These are phyloP conservation scores for Emydomyces testavorans DNA, from an alignment of 2,329 filamentous ascomycete genomes.

Conservation along the genomic window DNA sequence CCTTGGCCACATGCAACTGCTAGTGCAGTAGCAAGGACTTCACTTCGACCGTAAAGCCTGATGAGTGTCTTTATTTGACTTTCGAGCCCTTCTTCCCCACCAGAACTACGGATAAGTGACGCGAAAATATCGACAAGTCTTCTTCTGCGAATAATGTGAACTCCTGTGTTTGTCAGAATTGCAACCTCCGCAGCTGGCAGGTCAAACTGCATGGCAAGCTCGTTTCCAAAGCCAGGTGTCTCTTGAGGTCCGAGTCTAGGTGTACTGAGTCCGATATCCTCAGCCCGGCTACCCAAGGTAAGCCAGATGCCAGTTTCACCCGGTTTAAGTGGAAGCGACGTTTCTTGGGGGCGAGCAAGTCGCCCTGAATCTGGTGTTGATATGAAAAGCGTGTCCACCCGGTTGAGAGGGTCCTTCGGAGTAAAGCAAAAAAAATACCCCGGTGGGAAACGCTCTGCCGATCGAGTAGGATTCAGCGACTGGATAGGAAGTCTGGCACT, in stretches of 20 bases:
- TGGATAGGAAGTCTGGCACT: slow-evolving; percentile 41
- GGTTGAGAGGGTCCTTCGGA: slow-evolving; percentile 47
- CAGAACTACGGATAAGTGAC: slow-evolving; percentile 59
- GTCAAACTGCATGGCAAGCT: slow-evolving; percentile 93
- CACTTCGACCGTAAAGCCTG: slow-evolving; percentile 71
- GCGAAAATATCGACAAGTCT: slow-evolving; percentile 89
- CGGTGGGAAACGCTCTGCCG: slow-evolving; percentile 55
- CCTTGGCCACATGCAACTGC: slow-evolving; percentile 93
- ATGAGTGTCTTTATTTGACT: slow-evolving; percentile 74
- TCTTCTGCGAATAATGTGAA: slow-evolving; percentile 73
- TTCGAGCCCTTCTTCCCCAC: slow-evolving; percentile 64
- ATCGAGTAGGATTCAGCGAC: slow-evolving; percentile 32
- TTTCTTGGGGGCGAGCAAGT: slow-evolving; percentile 50
- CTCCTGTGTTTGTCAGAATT: slow-evolving; percentile 78
- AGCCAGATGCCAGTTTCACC: slow-evolving; percentile 74
- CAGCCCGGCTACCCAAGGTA: slow-evolving; percentile 58
- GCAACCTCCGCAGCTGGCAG: slow-evolving; percentile 70
- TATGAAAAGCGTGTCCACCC: slow-evolving; percentile 62
- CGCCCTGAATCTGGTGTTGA: slow-evolving; percentile 79
- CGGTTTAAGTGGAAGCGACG: slow-evolving; percentile 47
- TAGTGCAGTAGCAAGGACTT: slow-evolving; percentile 80
- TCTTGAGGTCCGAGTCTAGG: slow-evolving; percentile 56
- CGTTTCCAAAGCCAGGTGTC: slow-evolving; percentile 79
- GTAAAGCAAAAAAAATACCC: slow-evolving; percentile 87
- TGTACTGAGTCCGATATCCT: slow-evolving; percentile 68